Conservation (phyloP, 768 basidiomycete species). For the Mycena kentingensis region DNA sequence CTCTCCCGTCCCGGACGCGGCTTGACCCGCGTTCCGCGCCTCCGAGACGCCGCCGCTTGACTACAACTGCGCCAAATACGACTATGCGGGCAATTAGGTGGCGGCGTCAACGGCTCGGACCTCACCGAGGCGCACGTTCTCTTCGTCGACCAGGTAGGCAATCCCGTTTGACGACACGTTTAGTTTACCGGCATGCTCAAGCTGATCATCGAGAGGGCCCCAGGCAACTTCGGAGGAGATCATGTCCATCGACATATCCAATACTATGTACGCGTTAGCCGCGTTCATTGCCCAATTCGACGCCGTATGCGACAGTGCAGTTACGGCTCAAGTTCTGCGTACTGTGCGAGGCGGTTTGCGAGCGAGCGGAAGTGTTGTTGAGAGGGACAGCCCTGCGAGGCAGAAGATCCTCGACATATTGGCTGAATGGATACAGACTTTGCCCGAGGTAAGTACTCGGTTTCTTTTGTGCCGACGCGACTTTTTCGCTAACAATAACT, state of each 20-base stretch:
- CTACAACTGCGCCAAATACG: conserved; percentile 78
- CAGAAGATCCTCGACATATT: conserved; percentile 75
- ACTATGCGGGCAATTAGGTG: conserved; percentile 51
- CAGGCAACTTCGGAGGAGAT: conserved; percentile 59
- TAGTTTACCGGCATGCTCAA: conserved; percentile 78
- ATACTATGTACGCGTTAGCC: conserved; percentile 59
- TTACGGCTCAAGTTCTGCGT: conserved; percentile 76
- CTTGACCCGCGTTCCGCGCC: conserved; percentile 45
- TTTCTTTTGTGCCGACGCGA: neutral
- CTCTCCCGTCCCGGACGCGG: conserved; percentile 36
- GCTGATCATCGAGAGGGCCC: conserved; percentile 73
- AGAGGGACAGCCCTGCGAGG: conserved; percentile 64
- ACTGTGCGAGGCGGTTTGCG: conserved; percentile 69
- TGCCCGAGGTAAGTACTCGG: conserved; percentile 44
- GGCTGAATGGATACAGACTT: conserved; percentile 75
- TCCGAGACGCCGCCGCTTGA: conserved; percentile 75
- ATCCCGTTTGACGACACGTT: conserved; percentile 1
- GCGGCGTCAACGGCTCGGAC: conserved; percentile 47
- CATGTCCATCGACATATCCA: conserved; percentile 63
- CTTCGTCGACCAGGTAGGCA: conserved; percentile 74
- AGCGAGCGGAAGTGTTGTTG: conserved; percentile 59
- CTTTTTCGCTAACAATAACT: neutral
- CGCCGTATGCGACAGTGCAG: conserved; percentile 54
- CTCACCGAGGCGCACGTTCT: conserved; percentile 45
- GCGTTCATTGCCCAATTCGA: conserved; percentile 65